Base-by-base conservation (phyloP, 2,329 filamentous ascomycete species). In the Magnaporthales sp. region DNA sequence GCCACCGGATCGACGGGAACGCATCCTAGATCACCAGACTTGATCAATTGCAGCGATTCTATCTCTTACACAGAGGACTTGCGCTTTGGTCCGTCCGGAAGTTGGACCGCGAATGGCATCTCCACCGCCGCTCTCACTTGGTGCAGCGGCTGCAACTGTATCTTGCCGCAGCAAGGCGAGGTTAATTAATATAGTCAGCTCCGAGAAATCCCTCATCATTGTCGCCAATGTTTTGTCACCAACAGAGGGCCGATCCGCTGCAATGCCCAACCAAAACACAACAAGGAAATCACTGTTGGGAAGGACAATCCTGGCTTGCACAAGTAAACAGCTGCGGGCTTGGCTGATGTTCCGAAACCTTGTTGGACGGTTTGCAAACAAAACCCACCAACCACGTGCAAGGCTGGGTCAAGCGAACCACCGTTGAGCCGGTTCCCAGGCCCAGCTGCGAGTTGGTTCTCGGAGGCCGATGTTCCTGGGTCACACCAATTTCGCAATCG, bases 381-480 rank as follows among this genome's bases (percentile, higher is more conserved):
- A 67, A 67, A 63, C 65, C 67, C 65, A 63, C 65, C 65, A 66
- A 64, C 62, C 64, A 64, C 31, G 58, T 10, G 60, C 27, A 22
- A 31, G 22, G 13, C 24, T 46, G 24, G 30, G 58, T 32, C 38
- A 51, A 58, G 38, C 31, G 61, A 58, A 63, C 31, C 63, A 61
- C 58, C 15, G 56, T 60, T 27, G 11, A 60, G 24, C 24, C 56
- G 56, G 56, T 24, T 60, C 11, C 22, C 10, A 29, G 56, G 56
- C 24, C 26, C 56, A 60, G 56, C 38, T 19, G 56, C 19, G 56
- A 19, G 56, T 27, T 58, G 56, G 24, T 27, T 27, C 24, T 60
- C 56, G 56, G 56, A 60, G 56, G 26, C 24, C 56, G 56, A 60
- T 24, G 56, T 27, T 60, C 56, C 56, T 60, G 56, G 4, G 56